A percentile compares a stretch with the other conserved stretches of the same genome.
phyloP scores from a whole-genome alignment of 2,329 filamentous ascomycete species.

The Polytolypa hystricis region DNA sequence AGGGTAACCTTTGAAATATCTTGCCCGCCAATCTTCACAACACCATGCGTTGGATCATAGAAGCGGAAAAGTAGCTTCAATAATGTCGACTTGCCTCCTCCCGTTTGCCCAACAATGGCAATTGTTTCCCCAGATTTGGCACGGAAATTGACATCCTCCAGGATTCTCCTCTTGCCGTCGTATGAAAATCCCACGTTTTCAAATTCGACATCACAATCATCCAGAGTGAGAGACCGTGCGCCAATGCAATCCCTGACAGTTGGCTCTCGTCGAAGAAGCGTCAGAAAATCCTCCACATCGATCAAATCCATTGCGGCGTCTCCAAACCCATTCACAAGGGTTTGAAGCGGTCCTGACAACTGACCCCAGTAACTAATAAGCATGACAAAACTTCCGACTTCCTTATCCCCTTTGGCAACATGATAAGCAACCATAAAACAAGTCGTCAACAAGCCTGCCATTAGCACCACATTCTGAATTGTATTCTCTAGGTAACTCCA shows the following conservation, averaged over 20 bases:
- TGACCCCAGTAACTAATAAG: slow-evolving; percentile 54
- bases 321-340: slow-evolving; percentile 40
- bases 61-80: slow-evolving; percentile 45
- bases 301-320: slow-evolving; percentile 45
- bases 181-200: slow-evolving; percentile 43
- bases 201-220: slow-evolving; percentile 37
- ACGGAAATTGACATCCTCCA: slow-evolving; percentile 38
- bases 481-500: slow-evolving; percentile 26
- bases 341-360: slow-evolving; percentile 38
- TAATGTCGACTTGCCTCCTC: slow-evolving; percentile 48
- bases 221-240: slow-evolving; percentile 30
- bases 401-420: slow-evolving; percentile 38
- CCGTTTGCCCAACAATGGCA: slow-evolving; percentile 47
- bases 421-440: slow-evolving; percentile 44
- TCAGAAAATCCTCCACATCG: slow-evolving; percentile 47
- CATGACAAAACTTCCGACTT: slow-evolving; percentile 53
- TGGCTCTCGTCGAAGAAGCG: slow-evolving; percentile 39
- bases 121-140: slow-evolving; percentile 40
- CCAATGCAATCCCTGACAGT: slow-evolving; percentile 30
- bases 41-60: slow-evolving; percentile 41
- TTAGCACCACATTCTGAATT: slow-evolving; percentile 37
- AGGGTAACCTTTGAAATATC: slow-evolving; percentile 49
- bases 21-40: slow-evolving; percentile 43
- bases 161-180: slow-evolving; percentile 37
- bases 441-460: slow-evolving; percentile 38